Evolutionary conservation across 805 yeast species (phyloP).

Genomic region (Helenozyma baotianmanensis): DNA sequence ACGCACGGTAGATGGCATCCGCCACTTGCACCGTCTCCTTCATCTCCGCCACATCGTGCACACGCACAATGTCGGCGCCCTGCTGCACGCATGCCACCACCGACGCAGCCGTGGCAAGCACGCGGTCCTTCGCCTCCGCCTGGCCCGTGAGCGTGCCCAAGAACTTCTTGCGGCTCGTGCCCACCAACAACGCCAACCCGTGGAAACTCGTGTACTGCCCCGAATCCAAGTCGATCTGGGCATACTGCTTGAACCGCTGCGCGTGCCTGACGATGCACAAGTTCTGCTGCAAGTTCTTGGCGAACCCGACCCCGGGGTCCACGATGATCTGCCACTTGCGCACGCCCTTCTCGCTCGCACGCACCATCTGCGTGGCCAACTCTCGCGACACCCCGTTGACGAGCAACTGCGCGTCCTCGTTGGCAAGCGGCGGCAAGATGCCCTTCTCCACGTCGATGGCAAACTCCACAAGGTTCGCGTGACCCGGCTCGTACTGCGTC

Average conservation of each 20-base stretch:
- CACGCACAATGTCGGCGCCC: slow-evolving; percentile 77
- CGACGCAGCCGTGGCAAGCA: slow-evolving; percentile 71
- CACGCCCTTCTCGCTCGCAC: slow-evolving; percentile 61
- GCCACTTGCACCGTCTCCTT: slow-evolving; percentile 48
- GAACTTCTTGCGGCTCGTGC: slow-evolving; percentile 86
- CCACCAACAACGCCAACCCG: slow-evolving; percentile 67
- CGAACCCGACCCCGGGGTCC: slow-evolving; percentile 97
- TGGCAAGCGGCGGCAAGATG: slow-evolving; percentile 7
- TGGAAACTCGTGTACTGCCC: slow-evolving; percentile 39
- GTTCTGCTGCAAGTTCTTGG: slow-evolving; percentile 75
- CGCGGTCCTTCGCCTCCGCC: slow-evolving; percentile 54
- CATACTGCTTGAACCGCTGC: slow-evolving; percentile 45
- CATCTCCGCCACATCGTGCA: slow-evolving; percentile 72
- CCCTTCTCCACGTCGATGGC: slow-evolving; percentile 14
- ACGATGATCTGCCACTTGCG: slow-evolving; percentile 85
- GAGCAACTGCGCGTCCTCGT: slow-evolving; percentile 31
- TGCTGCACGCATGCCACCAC: slow-evolving; percentile 69
- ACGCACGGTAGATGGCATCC: slow-evolving; percentile 64
- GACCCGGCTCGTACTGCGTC: slow-evolving; percentile 47
- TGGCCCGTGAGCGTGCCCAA: slow-evolving; percentile 70
- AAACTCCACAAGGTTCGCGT: slow-evolving; percentile 35
- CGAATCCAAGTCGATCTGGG: slow-evolving; percentile 17
- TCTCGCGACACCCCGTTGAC: slow-evolving; percentile 63
- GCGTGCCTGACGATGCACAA: slow-evolving; percentile 55
- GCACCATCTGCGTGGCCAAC: slow-evolving; percentile 47